A percentile compares a stretch with the other conserved stretches of the same genome.
Evolutionary conservation across 192 early-diverging fungal genomes (phyloP).

Genomic region (Linderina pennispora): DNA sequence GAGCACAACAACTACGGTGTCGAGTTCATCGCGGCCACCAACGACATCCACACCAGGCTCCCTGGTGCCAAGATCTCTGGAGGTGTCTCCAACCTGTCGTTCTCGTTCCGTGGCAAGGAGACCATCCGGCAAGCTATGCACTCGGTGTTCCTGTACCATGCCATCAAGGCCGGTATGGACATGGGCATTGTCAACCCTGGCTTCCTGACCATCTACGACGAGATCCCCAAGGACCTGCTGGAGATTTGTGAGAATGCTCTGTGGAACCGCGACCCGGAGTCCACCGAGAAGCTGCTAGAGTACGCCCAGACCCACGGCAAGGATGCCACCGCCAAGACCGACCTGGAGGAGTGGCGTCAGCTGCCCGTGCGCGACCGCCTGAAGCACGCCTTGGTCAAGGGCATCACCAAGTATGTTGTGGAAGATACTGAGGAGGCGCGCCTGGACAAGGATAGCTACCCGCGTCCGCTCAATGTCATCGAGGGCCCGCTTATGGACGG

Average conservation of each 20-base stretch:
- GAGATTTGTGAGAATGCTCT: conserved; percentile 89
- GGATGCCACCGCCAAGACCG: conserved; percentile 60
- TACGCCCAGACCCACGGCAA: conserved; percentile 80
- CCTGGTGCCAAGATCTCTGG: conserved; percentile 92
- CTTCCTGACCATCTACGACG: conserved; percentile 92
- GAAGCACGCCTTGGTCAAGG: conserved; percentile 84
- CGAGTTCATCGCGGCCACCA: conserved; percentile 81
- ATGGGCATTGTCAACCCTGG: conserved; percentile 99
- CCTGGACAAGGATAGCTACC: conserved; percentile 62
- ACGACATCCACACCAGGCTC: conserved; percentile 69
- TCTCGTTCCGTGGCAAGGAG: conserved; percentile 96
- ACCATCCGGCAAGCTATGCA: conserved; percentile 92
- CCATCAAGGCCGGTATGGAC: conserved; percentile 83
- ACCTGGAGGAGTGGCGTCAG: conserved; percentile 82
- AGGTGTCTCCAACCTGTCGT: conserved; percentile 96
- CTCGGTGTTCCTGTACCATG: conserved; percentile 87
- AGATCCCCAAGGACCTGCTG: conserved; percentile 90
- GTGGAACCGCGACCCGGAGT: conserved; percentile 86
- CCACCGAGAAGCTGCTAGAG: conserved; percentile 88
- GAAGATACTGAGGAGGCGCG: conserved; percentile 94
- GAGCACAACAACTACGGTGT: conserved; percentile 96
- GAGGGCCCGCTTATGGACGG: conserved; percentile 95
- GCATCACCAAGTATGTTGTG: conserved; percentile 88
- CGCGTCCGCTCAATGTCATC: conserved; percentile 90
- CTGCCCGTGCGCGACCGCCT: conserved; percentile 69